These are phyloP conservation scores for Diaporthe sp. DNA, from an alignment of 2,329 filamentous ascomycete genomes.

Conservation along the genomic window DNA sequence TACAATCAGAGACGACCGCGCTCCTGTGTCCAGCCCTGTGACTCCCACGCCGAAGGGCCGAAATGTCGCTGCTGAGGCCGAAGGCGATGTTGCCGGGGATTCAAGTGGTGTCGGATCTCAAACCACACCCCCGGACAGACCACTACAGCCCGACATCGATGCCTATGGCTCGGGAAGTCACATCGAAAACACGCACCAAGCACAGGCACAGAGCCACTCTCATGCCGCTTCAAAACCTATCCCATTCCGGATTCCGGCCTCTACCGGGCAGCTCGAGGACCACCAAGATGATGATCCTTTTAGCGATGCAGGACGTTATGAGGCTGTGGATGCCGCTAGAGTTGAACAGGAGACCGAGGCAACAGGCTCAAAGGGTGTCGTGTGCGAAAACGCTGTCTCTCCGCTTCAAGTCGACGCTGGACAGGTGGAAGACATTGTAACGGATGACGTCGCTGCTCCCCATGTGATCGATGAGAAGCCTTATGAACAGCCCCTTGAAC, in stretches of 20 bases:
- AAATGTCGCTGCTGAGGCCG: neutral
- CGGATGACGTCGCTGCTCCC: neutral
- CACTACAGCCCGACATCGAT: neutral
- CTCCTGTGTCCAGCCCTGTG: neutral
- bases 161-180: neutral
- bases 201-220: neutral
- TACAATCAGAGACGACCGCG: neutral
- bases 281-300: neutral
- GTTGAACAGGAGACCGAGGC: neutral
- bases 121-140: neutral
- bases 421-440: neutral
- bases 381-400: neutral
- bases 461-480: neutral
- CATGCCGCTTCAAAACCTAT: neutral
- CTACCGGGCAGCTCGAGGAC: neutral
- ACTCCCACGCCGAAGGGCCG: neutral
- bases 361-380: neutral
- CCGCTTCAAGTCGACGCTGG: neutral
- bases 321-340: too few species aligned
- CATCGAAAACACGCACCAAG: neutral
- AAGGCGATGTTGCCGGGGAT: neutral
- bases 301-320: neutral
- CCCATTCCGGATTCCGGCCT: neutral
- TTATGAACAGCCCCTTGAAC: neutral
- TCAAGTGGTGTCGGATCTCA: neutral